phyloP scores from a whole-genome alignment of 1,139 yeast genomes.

The Magnusiomyces paraingens region DNA sequence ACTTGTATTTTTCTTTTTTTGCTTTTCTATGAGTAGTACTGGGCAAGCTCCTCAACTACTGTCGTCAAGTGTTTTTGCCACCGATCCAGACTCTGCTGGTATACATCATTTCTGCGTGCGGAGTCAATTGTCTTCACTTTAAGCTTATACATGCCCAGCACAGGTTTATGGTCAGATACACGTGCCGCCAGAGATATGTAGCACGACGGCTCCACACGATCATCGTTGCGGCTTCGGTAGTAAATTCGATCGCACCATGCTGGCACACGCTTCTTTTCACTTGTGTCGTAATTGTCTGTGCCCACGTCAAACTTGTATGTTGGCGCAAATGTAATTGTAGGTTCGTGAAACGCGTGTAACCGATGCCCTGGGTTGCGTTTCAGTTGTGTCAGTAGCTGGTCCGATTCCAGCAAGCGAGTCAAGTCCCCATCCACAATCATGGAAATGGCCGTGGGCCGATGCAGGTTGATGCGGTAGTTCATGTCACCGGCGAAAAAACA shows the following conservation, averaged over 20 bases:
- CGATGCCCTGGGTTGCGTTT: slow-evolving; percentile 55
- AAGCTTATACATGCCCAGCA: slow-evolving; percentile 66
- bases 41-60: slow-evolving; percentile 1
- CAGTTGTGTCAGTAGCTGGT: slow-evolving; percentile 72
- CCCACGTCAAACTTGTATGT: slow-evolving; percentile 92
- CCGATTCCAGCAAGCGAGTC: slow-evolving; percentile 54
- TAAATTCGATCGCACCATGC: slow-evolving; percentile 95
- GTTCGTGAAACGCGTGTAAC: slow-evolving; percentile 69
- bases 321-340: slow-evolving; percentile 71
- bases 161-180: slow-evolving; percentile 89
- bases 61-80: slow-evolving; percentile 19
- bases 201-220: slow-evolving; percentile 21
- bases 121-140: slow-evolving; percentile 61
- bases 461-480: slow-evolving; percentile 70
- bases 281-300: slow-evolving; percentile 65
- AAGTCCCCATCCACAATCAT: slow-evolving; percentile 47
- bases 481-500: slow-evolving; percentile 94
- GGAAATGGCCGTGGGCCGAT: slow-evolving; percentile 62
- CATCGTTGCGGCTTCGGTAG: slow-evolving; percentile 43
- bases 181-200: slow-evolving; percentile 31
- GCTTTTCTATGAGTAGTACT: background rate
- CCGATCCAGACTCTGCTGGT: slow-evolving; percentile 34
- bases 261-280: slow-evolving; percentile 89
- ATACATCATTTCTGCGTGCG: slow-evolving; percentile 42
- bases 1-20: background rate